Percentiles rank a stretch among this genome's conserved stretches.
Evolutionary conservation across 75 land plant species (phyloP).

Genomic region (Adiantum capillusveneris): DNA sequence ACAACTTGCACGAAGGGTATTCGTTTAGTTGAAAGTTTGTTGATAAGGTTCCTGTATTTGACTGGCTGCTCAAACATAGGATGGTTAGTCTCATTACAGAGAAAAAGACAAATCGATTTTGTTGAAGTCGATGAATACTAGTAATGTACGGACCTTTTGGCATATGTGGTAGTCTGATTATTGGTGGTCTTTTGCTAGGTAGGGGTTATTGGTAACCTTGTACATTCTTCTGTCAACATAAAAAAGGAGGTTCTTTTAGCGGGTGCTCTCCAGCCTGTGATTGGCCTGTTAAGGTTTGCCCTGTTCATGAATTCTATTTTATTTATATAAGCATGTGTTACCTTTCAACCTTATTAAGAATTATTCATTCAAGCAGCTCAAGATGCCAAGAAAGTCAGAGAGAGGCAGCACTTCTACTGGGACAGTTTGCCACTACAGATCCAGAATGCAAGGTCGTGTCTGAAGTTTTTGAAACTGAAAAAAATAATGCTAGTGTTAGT

Average conservation of each 20-base stretch:
- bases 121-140: too few relatives aligned
- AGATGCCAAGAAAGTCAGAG: slow-evolving; percentile 91
- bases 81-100: too few relatives aligned
- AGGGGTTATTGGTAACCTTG: slow-evolving; percentile 97
- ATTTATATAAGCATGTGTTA: neutral
- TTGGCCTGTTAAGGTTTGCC: slow-evolving; percentile 73
- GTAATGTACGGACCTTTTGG: too few relatives aligned
- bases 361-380: slow-evolving; percentile 44
- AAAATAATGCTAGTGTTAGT: too few relatives aligned
- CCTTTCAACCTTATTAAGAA: slow-evolving; percentile 1
- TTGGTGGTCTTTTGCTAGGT: slow-evolving; percentile 34
- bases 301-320: neutral
- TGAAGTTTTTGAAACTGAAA: neutral
- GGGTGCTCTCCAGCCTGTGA: slow-evolving; percentile 97
- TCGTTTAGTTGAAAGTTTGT: too few relatives aligned
- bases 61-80: too few relatives aligned
- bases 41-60: too few relatives aligned
- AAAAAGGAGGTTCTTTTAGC: slow-evolving; percentile 92
- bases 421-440: slow-evolving; percentile 98
- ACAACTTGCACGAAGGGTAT: too few relatives aligned
- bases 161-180: too few relatives aligned
- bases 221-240: slow-evolving; percentile 89
- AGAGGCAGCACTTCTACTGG: slow-evolving; percentile 91
- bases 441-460: slow-evolving; percentile 86
- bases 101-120: too few relatives aligned